Base-by-base conservation (phyloP, 2,329 filamentous ascomycete species). In the Phyllosticta paracitricarpa region DNA sequence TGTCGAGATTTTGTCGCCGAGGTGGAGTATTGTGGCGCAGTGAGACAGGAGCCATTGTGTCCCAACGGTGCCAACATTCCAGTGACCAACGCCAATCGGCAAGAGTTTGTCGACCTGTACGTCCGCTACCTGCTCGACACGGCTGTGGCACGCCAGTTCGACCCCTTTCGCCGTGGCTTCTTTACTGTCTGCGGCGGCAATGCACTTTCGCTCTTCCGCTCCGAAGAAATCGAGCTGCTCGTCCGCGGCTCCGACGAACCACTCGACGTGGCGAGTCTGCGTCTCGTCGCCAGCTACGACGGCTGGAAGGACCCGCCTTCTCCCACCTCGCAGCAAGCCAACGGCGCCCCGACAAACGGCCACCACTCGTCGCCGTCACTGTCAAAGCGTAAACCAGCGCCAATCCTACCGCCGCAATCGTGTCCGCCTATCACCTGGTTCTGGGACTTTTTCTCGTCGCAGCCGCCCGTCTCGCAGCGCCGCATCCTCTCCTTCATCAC, bases 141-240 rank as follows among this genome's bases (percentile, higher is more conserved):
- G 6, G 83, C 89, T 0, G 88, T 96, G 1, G 78, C 83, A 51
- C 83, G 89, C 51, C 91, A 96, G 69, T 97, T 95, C 65, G 91
- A 96, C 70, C 91, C 92, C 0, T 97, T 97, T 79, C 94, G 94
- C 71, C 84, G 91, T 60, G 92, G 92, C 0, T 97, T 97, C 74
- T 97, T 91, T 72, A 95, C 89, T 0, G 90, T 96, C 28, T 96
- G 91, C 70, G 89, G 88, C 40, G 90, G 91, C 40, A 96, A 94
- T 70, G 91, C 92, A 0, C 79, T 96, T 40, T 90, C 88, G 0
- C 81, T 97, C 1, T 96, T 96, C 73, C 84, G 89, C 17, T 88
- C 92, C 0, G 91, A 96, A 71, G 92, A 97, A 72, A 95, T 97
- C 64, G 92, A 96, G 71, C 82, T 96, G 3, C 81, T 96, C 0